Percentiles rank a stretch among this genome's conserved stretches.
phyloP scores from a whole-genome alignment of 2,329 filamentous ascomycete genomes.

The Xylariaceae sp. region DNA sequence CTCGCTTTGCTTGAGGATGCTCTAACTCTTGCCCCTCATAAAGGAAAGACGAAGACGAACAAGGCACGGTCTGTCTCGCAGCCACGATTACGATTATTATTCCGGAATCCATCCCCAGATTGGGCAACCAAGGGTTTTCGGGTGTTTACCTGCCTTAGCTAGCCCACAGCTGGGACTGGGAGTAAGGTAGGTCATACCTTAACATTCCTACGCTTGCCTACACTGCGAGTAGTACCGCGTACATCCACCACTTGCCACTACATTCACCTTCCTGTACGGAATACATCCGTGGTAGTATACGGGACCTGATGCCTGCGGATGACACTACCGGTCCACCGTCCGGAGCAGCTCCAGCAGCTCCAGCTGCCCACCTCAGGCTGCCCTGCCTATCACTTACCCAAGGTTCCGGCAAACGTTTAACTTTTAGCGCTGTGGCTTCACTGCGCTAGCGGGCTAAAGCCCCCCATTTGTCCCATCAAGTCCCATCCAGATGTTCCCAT shows the following conservation, averaged over 20 bases:
- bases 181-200: not conserved
- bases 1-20: not conserved
- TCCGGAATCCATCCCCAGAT: not conserved
- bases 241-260: not conserved
- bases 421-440: conserved; percentile 18
- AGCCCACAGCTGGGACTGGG: not conserved
- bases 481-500: no score
- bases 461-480: not conserved
- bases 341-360: no score
- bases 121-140: not conserved
- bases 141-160: not conserved
- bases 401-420: conserved; percentile 13
- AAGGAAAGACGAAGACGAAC: no score
- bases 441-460: conserved; percentile 8
- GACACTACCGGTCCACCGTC: no score
- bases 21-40: not conserved
- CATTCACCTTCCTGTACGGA: not conserved
- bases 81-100: not conserved
- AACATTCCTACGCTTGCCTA: not conserved
- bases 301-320: no score
- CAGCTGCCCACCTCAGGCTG: no score
- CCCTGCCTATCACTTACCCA: not conserved
- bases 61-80: not conserved
- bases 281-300: not conserved
- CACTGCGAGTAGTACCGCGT: not conserved